A percentile compares a stretch with the other conserved stretches of the same genome.
Conservation (phyloP, 139 green algal genomes). For the Coelastrella sp. region DNA sequence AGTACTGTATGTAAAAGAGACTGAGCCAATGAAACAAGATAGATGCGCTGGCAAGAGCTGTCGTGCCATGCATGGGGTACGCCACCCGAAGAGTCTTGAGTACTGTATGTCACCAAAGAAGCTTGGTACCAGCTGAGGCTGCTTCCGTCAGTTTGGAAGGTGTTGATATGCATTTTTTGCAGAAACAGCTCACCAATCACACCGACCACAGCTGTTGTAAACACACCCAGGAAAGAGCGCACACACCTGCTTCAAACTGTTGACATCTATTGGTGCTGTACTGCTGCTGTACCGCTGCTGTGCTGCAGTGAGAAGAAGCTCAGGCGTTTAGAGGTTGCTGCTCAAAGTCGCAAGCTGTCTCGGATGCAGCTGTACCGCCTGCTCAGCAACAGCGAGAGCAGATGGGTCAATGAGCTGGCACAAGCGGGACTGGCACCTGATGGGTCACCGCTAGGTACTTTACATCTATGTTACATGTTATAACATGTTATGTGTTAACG, state of each 20-base stretch:
- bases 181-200: neutral
- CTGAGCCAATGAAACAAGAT: too few relatives aligned
- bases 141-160: too few relatives aligned
- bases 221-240: neutral
- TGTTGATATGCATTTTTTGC: too few relatives aligned
- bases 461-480: neutral
- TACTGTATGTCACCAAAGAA: too few relatives aligned
- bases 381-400: conserved; percentile 34
- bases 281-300: neutral
- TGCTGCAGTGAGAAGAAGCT: conserved; percentile 53
- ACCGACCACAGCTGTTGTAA: neutral
- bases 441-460: neutral
- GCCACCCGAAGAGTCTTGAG: too few relatives aligned
- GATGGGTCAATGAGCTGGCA: conserved; percentile 32
- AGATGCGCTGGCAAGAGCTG: too few relatives aligned
- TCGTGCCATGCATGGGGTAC: too few relatives aligned
- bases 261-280: neutral
- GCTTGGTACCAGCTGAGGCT: too few relatives aligned
- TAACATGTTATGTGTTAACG: neutral
- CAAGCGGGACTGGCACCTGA: conserved; percentile 15
- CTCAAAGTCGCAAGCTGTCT: neutral
- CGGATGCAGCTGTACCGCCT: conserved; percentile 36
- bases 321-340: conserved; percentile 40
- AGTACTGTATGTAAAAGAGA: too few relatives aligned
- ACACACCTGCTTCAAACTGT: neutral